Base-by-base conservation (phyloP, 2,329 filamentous ascomycete species). In the Monosporascus cannonballus region DNA sequence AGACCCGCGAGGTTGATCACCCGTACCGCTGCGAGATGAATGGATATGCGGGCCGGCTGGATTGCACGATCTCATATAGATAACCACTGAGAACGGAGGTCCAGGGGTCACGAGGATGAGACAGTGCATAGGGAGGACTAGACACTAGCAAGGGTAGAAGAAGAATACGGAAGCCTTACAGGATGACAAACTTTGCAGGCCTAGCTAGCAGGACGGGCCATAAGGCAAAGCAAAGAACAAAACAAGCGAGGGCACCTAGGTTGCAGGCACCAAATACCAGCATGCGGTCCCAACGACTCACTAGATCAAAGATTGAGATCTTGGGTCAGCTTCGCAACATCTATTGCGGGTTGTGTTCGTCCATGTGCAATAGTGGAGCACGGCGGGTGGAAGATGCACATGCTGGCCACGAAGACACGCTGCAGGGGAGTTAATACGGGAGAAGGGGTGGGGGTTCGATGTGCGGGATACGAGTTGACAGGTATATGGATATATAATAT, bases 231-330 rank as follows among this genome's bases (percentile, higher is more conserved):
- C 89, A 92, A 64, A 96, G 84, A 69, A 95, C 84, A 77, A 99
- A 97, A 77, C 95, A 93, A 61, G 89, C 90, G 59, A 90, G 78
- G 58, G 94, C 91, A 56, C 87, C 91, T 63, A 96, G 72, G 73
- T 96, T 96, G 76, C 93, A 95, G 67, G 86, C 90, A 59, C 83
- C 86, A 73, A 99, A 99, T 65, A 97, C 83, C 69, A 99, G 79
- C 67, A 97, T 76, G 53, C 93, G 89, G 74, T 99, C 94, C 94
- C 93, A 97, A 75, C 93, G 84, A 75, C 90, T 96, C 76, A 99
- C 94, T 97, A 62, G 54, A 63, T 53, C 58, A 27, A 52, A 56
- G 49, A 65, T 68, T 60, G 58, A 64, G 60, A 64, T 63, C 56
- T 57, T 56, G 58, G 59, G 60, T 68, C 61, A 70, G 65, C 62